phyloP scores from a whole-genome alignment of 805 yeast genomes.

The Maudiozyma turicensis region DNA sequence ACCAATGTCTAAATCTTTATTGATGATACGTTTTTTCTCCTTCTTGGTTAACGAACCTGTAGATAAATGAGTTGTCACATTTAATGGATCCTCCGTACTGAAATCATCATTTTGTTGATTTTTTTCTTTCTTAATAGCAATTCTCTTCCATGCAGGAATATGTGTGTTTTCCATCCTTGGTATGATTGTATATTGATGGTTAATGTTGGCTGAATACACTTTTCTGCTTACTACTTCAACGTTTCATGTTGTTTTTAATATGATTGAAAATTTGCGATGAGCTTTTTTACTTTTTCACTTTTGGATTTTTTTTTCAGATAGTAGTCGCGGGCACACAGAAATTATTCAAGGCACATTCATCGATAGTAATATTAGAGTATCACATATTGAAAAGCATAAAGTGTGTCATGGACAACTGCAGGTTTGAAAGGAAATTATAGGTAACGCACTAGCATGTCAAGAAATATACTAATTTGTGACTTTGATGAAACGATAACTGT shows the following conservation, averaged over 20 bases:
- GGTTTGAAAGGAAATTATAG: not conserved
- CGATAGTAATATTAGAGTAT: too few species aligned
- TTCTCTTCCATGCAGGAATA: constrained; percentile 31
- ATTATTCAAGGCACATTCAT: too few species aligned
- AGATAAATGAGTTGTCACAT: constrained; percentile 30
- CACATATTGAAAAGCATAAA: too few species aligned
- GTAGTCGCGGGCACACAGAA: too few species aligned
- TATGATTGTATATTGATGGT: too few species aligned
- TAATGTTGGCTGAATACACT: too few species aligned
- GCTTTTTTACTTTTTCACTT: too few species aligned
- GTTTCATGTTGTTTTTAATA: not conserved
- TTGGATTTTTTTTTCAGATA: too few species aligned
- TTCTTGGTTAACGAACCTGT: constrained; percentile 25
- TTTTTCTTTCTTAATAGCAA: constrained; percentile 14
- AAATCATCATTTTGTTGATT: constrained; percentile 5
- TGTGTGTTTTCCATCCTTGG: constrained; percentile 13
- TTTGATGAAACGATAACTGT: constrained; percentile 28
- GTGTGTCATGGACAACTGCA: not conserved
- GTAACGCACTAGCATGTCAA: constrained; percentile 1
- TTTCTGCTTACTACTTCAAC: not conserved
- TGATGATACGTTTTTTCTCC: constrained; percentile 25
- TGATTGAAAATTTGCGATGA: constrained; percentile 1
- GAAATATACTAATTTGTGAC: constrained; percentile 18
- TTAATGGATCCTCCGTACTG: constrained; percentile 23
- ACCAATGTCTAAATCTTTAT: constrained; percentile 3